Conservation (phyloP, 2,329 filamentous ascomycete genomes). For the Rutstroemia sp. region DNA sequence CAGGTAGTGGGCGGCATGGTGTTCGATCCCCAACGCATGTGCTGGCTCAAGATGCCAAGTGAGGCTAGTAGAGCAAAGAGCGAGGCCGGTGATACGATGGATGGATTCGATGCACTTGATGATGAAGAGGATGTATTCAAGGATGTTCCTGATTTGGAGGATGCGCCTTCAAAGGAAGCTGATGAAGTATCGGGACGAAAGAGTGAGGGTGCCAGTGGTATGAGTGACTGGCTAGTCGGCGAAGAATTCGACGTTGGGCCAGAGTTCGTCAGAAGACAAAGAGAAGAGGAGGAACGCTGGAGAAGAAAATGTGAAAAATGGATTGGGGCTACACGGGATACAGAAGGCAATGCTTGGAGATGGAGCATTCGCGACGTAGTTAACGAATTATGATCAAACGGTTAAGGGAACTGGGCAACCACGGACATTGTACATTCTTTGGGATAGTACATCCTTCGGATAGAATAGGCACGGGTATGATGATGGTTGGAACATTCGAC, state of each 20-base stretch:
- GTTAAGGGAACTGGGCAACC: background rate
- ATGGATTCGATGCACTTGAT: conserved; percentile 63
- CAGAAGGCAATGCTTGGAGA: conserved; percentile 59
- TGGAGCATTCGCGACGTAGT: conserved; percentile 66
- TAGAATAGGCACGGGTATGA: background rate
- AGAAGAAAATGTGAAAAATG: conserved; percentile 79
- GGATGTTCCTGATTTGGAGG: conserved; percentile 86
- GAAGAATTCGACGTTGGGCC: conserved; percentile 98
- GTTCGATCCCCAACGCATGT: conserved; percentile 95
- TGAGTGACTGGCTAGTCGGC: conserved; percentile 74
- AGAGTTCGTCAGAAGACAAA: conserved; percentile 81
- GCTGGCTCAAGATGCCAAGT: conserved; percentile 77
- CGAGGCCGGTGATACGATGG: conserved; percentile 49
- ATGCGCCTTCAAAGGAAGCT: conserved; percentile 34
- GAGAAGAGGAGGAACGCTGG: conserved; percentile 90
- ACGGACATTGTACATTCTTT: conserved; percentile 9
- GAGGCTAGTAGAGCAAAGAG: conserved; percentile 35
- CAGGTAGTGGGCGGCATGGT: conserved; percentile 98
- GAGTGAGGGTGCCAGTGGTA: conserved; percentile 39
- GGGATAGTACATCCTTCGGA: conserved; percentile 4
- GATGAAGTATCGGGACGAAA: conserved; percentile 44
- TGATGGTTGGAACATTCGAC: conserved; percentile 3
- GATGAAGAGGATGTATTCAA: conserved; percentile 93
- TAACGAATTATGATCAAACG: conserved; percentile 14
- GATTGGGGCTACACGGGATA: conserved; percentile 49